Evolutionary conservation across 2,329 filamentous ascomycete species (phyloP).

Genomic region (Penicillium sp.): DNA sequence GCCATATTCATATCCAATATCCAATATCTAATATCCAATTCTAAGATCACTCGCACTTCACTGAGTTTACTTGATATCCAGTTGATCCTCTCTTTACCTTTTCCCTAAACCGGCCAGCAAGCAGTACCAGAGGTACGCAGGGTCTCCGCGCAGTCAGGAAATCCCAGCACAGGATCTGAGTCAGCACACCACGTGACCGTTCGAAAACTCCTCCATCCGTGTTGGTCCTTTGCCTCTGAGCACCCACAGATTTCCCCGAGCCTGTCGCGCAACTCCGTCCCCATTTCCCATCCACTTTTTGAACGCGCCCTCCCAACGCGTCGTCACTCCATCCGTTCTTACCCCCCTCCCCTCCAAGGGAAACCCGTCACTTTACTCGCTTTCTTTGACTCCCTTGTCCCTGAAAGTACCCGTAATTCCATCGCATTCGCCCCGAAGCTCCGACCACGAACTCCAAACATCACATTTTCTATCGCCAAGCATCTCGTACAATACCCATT

Average conservation of each 20-base stretch:
- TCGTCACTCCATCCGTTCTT: slow-evolving; percentile 22
- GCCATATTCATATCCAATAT: no score
- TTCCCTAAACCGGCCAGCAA: slow-evolving; percentile 1
- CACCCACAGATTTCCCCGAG: slow-evolving; percentile 40
- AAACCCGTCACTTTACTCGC: slow-evolving; percentile 19
- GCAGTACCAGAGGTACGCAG: slow-evolving; percentile 9
- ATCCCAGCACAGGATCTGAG: slow-evolving; percentile 21
- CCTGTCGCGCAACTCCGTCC: slow-evolving; percentile 41
- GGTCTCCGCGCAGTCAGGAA: background rate
- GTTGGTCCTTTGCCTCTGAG: slow-evolving; percentile 32
- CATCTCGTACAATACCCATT: slow-evolving; percentile 26
- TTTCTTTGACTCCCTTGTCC: slow-evolving; percentile 21
- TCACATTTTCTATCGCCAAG: slow-evolving; percentile 38
- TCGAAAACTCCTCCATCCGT: slow-evolving; percentile 31
- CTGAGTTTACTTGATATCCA: no score
- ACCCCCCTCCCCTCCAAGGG: slow-evolving; percentile 24
- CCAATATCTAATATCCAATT: no score
- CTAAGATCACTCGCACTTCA: no score
- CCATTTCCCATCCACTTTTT: slow-evolving; percentile 35
- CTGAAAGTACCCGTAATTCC: slow-evolving; percentile 22
- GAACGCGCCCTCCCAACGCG: slow-evolving; percentile 36
- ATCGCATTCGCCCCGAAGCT: slow-evolving; percentile 27
- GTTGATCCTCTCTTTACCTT: background rate
- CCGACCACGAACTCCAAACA: slow-evolving; percentile 32
- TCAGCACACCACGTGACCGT: slow-evolving; percentile 30